phyloP scores from a whole-genome alignment of 106 monocot genomes.

The Narthecium ossifragum region DNA sequence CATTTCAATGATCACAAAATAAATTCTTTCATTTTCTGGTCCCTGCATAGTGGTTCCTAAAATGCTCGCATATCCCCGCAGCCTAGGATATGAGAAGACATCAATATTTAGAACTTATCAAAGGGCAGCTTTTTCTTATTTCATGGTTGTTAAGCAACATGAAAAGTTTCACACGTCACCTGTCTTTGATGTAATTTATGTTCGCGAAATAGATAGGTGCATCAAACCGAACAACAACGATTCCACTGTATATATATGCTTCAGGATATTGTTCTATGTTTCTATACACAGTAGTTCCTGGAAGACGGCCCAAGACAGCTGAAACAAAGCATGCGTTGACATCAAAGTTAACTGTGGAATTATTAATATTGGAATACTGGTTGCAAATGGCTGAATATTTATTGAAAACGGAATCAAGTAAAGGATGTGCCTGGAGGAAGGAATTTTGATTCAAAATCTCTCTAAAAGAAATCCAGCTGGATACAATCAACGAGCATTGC shows the following conservation, averaged over 20 bases:
- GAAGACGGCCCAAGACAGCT: slow-evolving; percentile 94
- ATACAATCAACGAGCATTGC: no score
- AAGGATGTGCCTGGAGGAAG: no score
- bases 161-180: slow-evolving; percentile 25
- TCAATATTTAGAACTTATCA: not conserved
- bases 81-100: slow-evolving; percentile 29
- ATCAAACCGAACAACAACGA: slow-evolving; percentile 88
- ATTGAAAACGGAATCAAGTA: no score
- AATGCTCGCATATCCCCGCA: slow-evolving; percentile 79
- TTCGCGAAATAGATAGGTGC: slow-evolving; percentile 99
- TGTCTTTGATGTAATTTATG: slow-evolving; percentile 93
- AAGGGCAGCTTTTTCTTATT: not conserved
- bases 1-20: slow-evolving; percentile 98
- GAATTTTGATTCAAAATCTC: no score
- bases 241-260: slow-evolving; percentile 89
- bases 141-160: no score
- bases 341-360: no score
- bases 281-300: slow-evolving; percentile 95
- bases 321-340: no score
- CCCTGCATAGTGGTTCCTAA: slow-evolving; percentile 53
- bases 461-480: no score
- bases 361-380: no score
- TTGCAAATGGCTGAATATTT: no score
- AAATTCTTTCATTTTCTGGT: slow-evolving; percentile 66
- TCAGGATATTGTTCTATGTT: slow-evolving; percentile 91